These are phyloP conservation scores for Chalaropsis thielavioides DNA, from an alignment of 2,329 filamentous ascomycete genomes.

Conservation along the genomic window DNA sequence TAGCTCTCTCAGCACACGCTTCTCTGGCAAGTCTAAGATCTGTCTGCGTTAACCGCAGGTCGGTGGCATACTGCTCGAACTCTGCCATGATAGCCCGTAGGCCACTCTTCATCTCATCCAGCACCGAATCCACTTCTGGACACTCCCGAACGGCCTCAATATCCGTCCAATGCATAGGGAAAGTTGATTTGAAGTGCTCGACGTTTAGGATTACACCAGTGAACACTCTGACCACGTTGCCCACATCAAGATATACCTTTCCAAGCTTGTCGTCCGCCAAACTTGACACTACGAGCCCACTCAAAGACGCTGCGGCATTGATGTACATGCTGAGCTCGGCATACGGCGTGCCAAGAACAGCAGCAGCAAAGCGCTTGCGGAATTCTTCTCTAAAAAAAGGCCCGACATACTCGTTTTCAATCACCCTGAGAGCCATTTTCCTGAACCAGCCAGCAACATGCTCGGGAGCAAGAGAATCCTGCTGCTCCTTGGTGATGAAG, in stretches of 20 bases:
- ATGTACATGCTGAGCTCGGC: conserved; percentile 53
- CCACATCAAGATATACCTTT: conserved; percentile 71
- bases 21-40: conserved; percentile 65
- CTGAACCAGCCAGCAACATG: conserved; percentile 36
- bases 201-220: conserved; percentile 54
- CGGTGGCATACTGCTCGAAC: conserved; percentile 60
- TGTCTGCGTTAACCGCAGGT: conserved; percentile 52
- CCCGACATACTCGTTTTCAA: conserved; percentile 42
- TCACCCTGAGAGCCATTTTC: conserved; percentile 31
- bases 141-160: conserved; percentile 40
- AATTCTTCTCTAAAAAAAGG: conserved; percentile 58
- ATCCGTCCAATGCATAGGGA: conserved; percentile 68
- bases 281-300: conserved; percentile 55
- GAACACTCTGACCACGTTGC: conserved; percentile 56
- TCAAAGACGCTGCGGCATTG: conserved; percentile 57
- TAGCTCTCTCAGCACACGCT: conserved; percentile 22
- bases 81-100: conserved; percentile 50
- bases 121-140: conserved; percentile 56
- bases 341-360: conserved; percentile 60
- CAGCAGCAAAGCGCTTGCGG: conserved; percentile 45
- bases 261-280: conserved; percentile 71
- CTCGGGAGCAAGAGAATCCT: conserved; percentile 37
- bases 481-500: conserved; percentile 39
- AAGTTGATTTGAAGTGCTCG: conserved; percentile 46
- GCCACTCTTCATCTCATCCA: conserved; percentile 48